Conservation (phyloP, 306 rosid genomes). For the Corylus americana region DNA sequence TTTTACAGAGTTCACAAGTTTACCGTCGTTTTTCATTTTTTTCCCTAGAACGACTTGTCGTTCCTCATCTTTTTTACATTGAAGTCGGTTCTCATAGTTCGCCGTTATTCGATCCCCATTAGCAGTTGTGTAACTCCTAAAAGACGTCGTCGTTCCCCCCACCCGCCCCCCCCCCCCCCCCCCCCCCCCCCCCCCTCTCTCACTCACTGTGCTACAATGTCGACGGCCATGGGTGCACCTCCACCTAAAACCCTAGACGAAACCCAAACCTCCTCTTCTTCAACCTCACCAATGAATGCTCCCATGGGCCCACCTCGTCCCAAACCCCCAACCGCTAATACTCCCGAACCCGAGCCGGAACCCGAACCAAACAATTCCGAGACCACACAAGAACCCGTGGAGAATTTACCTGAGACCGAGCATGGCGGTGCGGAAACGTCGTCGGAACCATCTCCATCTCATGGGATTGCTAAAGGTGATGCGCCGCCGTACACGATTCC, state of each 20-base stretch:
- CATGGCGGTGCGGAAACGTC: conserved; percentile 22
- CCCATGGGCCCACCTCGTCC: conserved; percentile 51
- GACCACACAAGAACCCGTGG: conserved; percentile 19
- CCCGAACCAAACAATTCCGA: conserved; percentile 5
- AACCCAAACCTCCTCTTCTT: conserved; percentile 10
- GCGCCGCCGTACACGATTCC: conserved; percentile 77
- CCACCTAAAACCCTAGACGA: conserved; percentile 42
- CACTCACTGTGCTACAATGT: conserved; percentile 32
- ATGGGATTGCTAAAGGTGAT: conserved; percentile 1
- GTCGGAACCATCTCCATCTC: conserved; percentile 29
- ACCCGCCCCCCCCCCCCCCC: background rate
- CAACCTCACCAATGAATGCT: conserved; percentile 7
- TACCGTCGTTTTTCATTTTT: no score
- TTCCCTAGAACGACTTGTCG: no score
- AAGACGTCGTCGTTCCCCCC: background rate
- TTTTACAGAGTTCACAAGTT: no score
- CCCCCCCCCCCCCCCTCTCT: background rate
- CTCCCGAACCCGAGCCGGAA: conserved; percentile 1
- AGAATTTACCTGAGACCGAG: conserved; percentile 14
- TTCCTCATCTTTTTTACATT: no score
- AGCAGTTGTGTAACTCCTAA: no score
- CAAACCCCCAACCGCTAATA: conserved; percentile 7
- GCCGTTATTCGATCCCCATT: background rate
- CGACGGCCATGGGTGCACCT: conserved; percentile 68
- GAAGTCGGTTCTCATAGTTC: no score